Evolutionary conservation across 139 green algal species (phyloP).

Genomic region (Pleodorina starrii): DNA sequence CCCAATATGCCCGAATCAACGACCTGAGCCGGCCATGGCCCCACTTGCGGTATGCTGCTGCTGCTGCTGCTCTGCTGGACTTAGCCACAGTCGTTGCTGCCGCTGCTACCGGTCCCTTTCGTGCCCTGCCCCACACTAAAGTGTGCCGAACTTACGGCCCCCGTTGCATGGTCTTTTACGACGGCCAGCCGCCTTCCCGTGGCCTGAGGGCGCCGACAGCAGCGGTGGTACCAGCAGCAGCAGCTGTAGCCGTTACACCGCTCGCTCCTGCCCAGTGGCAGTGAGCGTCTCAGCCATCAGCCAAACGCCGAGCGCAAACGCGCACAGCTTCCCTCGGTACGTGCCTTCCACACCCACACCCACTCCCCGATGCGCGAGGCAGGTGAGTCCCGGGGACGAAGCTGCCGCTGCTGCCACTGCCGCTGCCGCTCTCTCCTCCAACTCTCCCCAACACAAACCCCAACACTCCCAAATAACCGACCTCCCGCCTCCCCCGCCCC

Average conservation of each 20-base stretch:
- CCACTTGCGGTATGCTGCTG: constrained; percentile 31
- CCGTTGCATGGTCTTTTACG: neutral
- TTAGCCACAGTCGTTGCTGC: neutral
- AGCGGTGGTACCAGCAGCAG: neutral
- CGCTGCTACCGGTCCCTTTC: neutral
- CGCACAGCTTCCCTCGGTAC: neutral
- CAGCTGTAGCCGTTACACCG: too few species aligned
- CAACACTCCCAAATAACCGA: too few species aligned
- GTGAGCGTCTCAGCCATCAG: neutral
- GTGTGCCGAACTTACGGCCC: neutral
- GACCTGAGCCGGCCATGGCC: neutral
- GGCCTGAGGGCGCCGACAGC: too few species aligned
- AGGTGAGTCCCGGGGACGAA: neutral
- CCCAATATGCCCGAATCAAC: too few species aligned
- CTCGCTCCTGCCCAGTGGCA: too few species aligned
- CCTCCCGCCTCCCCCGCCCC: too few species aligned
- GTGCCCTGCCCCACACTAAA: neutral
- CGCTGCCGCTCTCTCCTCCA: neutral
- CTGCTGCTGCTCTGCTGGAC: constrained; percentile 28
- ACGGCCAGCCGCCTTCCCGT: neutral
- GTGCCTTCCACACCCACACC: too few species aligned
- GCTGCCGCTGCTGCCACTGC: neutral
- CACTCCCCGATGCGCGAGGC: neutral
- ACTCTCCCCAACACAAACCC: too few species aligned
- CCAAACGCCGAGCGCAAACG: neutral